Conservation (phyloP, 1,284 basidiomycete species). For the Boletus semigastroideus region DNA sequence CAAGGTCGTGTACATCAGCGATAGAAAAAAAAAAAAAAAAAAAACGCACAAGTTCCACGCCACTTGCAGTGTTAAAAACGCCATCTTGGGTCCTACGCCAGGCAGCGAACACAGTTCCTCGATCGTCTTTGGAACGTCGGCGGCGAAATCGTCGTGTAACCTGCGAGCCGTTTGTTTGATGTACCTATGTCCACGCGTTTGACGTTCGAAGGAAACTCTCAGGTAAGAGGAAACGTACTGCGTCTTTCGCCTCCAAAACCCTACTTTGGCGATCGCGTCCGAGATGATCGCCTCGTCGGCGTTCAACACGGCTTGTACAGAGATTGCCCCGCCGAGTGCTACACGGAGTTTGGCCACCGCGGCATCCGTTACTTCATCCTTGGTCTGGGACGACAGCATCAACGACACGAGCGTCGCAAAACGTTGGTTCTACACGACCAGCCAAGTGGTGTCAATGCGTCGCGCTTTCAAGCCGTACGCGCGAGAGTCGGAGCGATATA, state of each 20-base stretch:
- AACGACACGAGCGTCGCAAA: slow-evolving; percentile 88
- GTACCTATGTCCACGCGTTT: slow-evolving; percentile 44
- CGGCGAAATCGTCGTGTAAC: slow-evolving; percentile 69
- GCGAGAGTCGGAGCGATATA: no score
- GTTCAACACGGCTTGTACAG: slow-evolving; percentile 67
- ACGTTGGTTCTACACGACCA: slow-evolving; percentile 58
- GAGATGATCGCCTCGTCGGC: slow-evolving; percentile 67
- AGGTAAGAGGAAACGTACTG: slow-evolving; percentile 41
- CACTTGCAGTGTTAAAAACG: slow-evolving; percentile 78
- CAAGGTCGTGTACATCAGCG: no score
- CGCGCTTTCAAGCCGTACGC: no score
- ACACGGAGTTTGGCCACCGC: slow-evolving; percentile 78
- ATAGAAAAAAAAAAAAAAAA: background rate
- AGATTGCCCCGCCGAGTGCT: slow-evolving; percentile 76
- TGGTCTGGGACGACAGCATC: slow-evolving; percentile 96
- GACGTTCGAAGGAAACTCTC: no score
- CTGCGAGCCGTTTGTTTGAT: slow-evolving; percentile 71
- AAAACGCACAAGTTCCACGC: slow-evolving; percentile 78
- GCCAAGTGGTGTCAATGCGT: no score
- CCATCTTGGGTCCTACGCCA: slow-evolving; percentile 95
- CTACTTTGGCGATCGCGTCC: slow-evolving; percentile 83
- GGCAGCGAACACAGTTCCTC: slow-evolving; percentile 83
- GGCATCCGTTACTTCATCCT: slow-evolving; percentile 86
- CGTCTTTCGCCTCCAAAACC: slow-evolving; percentile 91
- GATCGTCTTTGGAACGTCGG: slow-evolving; percentile 84